phyloP scores from a whole-genome alignment of 306 rosid species.

The Cicer bijugum region DNA sequence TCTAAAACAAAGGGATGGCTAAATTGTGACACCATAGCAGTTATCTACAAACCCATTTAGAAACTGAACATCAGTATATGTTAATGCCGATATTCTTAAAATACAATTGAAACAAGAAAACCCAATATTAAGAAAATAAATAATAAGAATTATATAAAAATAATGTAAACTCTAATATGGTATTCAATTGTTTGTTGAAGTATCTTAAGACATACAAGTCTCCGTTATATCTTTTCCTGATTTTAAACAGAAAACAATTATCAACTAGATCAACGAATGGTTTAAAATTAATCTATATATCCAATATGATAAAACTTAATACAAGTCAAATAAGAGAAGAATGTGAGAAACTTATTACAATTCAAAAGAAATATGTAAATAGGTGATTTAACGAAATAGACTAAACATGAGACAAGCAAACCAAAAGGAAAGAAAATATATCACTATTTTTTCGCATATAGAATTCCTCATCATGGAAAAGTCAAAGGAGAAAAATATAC shows the following conservation, averaged over 20 bases:
- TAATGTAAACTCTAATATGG: conserved; percentile 2
- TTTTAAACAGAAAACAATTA: background rate
- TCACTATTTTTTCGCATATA: too few species aligned
- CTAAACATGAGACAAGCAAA: too few species aligned
- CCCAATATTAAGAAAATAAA: conserved; percentile 2
- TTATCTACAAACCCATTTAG: conserved; percentile 59
- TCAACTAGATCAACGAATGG: too few species aligned
- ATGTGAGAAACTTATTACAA: too few species aligned
- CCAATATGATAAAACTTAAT: too few species aligned
- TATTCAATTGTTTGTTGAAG: conserved; percentile 19
- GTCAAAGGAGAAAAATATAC: too few species aligned
- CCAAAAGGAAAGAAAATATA: too few species aligned
- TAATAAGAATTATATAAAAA: background rate
- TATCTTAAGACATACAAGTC: conserved; percentile 8
- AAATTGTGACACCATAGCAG: conserved; percentile 69
- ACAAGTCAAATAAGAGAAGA: too few species aligned
- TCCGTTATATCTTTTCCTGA: conserved; percentile 34
- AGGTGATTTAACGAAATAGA: background rate
- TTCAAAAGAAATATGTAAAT: too few species aligned
- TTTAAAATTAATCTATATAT: too few species aligned
- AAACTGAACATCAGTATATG: conserved; percentile 41
- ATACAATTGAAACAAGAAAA: conserved; percentile 22
- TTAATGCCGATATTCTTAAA: conserved; percentile 14
- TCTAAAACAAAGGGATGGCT: conserved; percentile 62
- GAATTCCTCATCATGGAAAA: too few species aligned